Percentiles rank a stretch among this genome's conserved stretches.
These are phyloP conservation scores for Nemania sp. DNA, from an alignment of 2,329 filamentous ascomycete genomes.

Conservation along the genomic window DNA sequence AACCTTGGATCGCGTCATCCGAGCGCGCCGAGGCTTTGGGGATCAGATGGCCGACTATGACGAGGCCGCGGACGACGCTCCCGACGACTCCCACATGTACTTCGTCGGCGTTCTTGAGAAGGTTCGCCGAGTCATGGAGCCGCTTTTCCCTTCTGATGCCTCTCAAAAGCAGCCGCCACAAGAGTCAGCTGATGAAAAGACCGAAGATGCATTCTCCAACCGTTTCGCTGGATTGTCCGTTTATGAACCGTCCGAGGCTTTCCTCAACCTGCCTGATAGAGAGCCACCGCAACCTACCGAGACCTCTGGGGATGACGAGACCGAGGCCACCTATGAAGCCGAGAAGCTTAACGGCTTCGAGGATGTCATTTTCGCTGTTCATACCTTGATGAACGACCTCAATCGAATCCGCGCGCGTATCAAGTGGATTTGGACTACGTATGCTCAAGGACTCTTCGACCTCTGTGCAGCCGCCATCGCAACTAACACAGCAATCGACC, in stretches of 20 bases:
- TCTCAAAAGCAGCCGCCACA: constrained; percentile 17
- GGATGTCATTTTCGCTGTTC: constrained; percentile 37
- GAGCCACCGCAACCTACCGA: constrained; percentile 21
- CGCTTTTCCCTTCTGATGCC: constrained; percentile 5
- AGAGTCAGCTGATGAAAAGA: neutral
- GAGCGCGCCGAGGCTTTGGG: constrained; percentile 38
- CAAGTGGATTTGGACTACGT: constrained; percentile 38
- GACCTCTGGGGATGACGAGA: constrained; percentile 15
- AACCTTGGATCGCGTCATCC: constrained; percentile 43
- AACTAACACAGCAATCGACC: constrained; percentile 43
- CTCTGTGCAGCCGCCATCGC: constrained; percentile 40
- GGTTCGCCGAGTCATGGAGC: constrained; percentile 39
- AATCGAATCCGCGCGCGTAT: constrained; percentile 34
- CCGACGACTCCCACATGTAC: constrained; percentile 36
- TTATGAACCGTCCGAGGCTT: constrained; percentile 44
- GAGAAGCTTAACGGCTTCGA: constrained; percentile 31
- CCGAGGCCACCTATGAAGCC: constrained; percentile 37
- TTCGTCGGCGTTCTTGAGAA: constrained; percentile 42
- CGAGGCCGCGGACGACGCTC: constrained; percentile 17
- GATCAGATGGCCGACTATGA: constrained; percentile 24
- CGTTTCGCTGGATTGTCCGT: constrained; percentile 42
- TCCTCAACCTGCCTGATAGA: constrained; percentile 39
- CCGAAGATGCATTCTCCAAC: constrained; percentile 31
- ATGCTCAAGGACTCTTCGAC: constrained; percentile 33
- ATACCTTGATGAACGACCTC: constrained; percentile 38